A percentile compares a stretch with the other conserved stretches of the same genome.
These are phyloP conservation scores for Penstemon newberryi DNA, from an alignment of 257 asterid species.

Conservation along the genomic window DNA sequence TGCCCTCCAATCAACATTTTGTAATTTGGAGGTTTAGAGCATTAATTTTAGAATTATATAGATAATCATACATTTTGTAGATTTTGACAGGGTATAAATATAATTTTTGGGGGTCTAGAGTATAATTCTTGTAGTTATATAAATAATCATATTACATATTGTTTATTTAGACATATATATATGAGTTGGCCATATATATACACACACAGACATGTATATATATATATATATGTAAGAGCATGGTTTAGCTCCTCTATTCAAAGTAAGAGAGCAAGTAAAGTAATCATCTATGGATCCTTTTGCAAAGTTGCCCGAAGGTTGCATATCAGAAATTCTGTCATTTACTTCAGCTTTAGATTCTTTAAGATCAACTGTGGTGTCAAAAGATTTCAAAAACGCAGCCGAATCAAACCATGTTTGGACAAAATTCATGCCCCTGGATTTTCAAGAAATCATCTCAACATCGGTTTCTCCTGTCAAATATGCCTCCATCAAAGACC, in stretches of 20 bases:
- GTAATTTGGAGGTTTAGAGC: constrained; percentile 1
- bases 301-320: constrained; percentile 27
- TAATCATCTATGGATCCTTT: background rate
- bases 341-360: constrained; percentile 33
- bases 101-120: no score
- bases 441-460: constrained; percentile 32
- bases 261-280: no score
- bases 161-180: no score
- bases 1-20: background rate
- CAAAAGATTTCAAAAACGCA: constrained; percentile 27
- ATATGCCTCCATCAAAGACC: constrained; percentile 35
- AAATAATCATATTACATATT: no score
- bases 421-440: constrained; percentile 43
- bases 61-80: no score
- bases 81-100: no score
- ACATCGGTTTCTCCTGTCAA: constrained; percentile 30
- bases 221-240: no score
- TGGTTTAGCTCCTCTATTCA: no score
- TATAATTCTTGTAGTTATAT: no score
- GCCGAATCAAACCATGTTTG: constrained; percentile 30
- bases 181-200: no score
- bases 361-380: constrained; percentile 25
- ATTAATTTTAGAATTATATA: background rate
- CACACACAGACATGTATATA: no score
- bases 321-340: constrained; percentile 27